Percentiles rank a stretch among this genome's conserved stretches.
Evolutionary conservation across 2,329 filamentous ascomycete genomes (phyloP).

Genomic region (Claviceps africana): DNA sequence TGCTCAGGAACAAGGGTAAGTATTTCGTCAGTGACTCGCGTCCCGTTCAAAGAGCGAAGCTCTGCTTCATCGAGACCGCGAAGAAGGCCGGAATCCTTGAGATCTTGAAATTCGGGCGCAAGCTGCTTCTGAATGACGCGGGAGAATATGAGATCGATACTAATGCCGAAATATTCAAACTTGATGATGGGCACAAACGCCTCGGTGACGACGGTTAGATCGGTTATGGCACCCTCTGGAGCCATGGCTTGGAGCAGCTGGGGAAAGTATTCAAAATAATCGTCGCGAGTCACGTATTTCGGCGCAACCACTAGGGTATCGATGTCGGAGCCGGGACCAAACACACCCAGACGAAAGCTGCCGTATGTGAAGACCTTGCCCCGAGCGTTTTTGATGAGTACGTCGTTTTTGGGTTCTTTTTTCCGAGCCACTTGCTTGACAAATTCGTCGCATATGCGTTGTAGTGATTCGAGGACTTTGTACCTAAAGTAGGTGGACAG

Average conservation of each 20-base stretch:
- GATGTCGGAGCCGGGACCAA: conserved; percentile 91
- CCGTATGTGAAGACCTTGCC: conserved; percentile 94
- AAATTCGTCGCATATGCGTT: conserved; percentile 72
- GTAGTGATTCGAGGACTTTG: conserved; percentile 60
- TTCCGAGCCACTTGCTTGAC: conserved; percentile 65
- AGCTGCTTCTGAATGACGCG: conserved; percentile 59
- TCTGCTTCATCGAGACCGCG: conserved; percentile 78
- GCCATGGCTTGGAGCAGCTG: conserved; percentile 62
- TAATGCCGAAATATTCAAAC: conserved; percentile 79
- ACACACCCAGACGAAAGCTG: conserved; percentile 88
- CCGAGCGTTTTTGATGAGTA: conserved; percentile 67
- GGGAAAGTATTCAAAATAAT: conserved; percentile 90
- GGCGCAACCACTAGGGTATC: conserved; percentile 89
- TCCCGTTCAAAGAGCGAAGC: conserved; percentile 82
- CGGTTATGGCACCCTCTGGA: conserved; percentile 64
- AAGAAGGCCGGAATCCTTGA: conserved; percentile 73
- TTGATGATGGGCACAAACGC: conserved; percentile 97
- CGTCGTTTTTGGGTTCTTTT: conserved; percentile 58
- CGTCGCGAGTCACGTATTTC: conserved; percentile 72
- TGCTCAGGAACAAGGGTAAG: conserved; percentile 76
- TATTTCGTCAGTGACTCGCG: conserved; percentile 87
- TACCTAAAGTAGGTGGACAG: conserved; percentile 31
- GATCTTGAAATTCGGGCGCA: conserved; percentile 48
- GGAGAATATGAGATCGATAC: conserved; percentile 87
- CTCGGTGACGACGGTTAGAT: conserved; percentile 73